phyloP scores from a whole-genome alignment of 108 stramenopile genomes.

The Skeletonema grethae region DNA sequence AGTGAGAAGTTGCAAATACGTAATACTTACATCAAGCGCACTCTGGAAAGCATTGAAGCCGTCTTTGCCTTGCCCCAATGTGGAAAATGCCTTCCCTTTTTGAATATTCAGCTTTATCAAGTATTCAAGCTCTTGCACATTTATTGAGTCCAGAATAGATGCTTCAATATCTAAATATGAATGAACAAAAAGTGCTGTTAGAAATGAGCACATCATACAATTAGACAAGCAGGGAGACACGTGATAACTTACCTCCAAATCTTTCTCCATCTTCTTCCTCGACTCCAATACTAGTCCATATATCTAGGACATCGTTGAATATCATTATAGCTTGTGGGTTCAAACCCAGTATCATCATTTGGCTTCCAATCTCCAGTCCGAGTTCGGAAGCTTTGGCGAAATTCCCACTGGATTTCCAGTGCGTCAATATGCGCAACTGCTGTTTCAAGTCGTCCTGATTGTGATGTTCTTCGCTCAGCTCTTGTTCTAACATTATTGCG shows the following conservation, averaged over 20 bases:
- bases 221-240: background rate
- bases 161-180: slow-evolving; percentile 12
- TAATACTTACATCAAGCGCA: slow-evolving; percentile 46
- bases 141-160: slow-evolving; percentile 36
- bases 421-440: slow-evolving; percentile 53
- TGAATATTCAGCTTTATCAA: slow-evolving; percentile 41
- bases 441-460: slow-evolving; percentile 43
- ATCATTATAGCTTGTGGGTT: slow-evolving; percentile 54
- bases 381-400: slow-evolving; percentile 48
- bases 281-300: slow-evolving; percentile 25
- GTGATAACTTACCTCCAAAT: slow-evolving; percentile 28
- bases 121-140: slow-evolving; percentile 38
- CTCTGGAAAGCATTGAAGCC: slow-evolving; percentile 37
- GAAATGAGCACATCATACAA: background rate
- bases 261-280: slow-evolving; percentile 14
- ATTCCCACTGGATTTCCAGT: slow-evolving; percentile 60
- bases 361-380: slow-evolving; percentile 58
- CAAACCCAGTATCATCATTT: slow-evolving; percentile 58
- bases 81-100: slow-evolving; percentile 38
- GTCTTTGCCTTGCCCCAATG: slow-evolving; percentile 30
- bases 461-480: slow-evolving; percentile 24
- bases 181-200: background rate
- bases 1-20: background rate
- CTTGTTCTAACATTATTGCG: slow-evolving; percentile 58
- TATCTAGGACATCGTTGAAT: slow-evolving; percentile 57